Evolutionary conservation across 805 yeast species (phyloP).

Genomic region (Pichia exigua): DNA sequence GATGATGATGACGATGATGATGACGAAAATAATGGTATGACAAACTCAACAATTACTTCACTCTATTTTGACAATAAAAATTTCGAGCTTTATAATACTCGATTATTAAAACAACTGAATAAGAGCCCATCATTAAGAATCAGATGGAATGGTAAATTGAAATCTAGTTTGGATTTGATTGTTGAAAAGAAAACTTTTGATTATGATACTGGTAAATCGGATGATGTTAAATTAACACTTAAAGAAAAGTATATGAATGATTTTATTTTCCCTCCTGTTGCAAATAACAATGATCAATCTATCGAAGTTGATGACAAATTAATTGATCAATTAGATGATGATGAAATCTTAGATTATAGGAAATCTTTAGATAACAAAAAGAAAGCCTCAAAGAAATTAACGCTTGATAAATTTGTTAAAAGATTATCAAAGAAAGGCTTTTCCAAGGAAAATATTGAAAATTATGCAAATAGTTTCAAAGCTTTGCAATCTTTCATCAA

Average conservation of each 20-base stretch:
- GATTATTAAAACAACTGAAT: constrained; percentile 56
- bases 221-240: constrained; percentile 57
- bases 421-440: constrained; percentile 61
- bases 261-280: constrained; percentile 36
- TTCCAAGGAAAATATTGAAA: constrained; percentile 42
- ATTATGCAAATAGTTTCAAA: constrained; percentile 46
- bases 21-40: constrained; percentile 39
- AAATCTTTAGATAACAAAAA: constrained; percentile 18
- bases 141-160: constrained; percentile 84
- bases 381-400: constrained; percentile 16
- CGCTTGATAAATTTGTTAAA: constrained; percentile 40
- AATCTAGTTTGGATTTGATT: constrained; percentile 67
- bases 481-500: constrained; percentile 56
- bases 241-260: constrained; percentile 79
- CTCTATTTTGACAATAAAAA: constrained; percentile 79
- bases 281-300: background rate
- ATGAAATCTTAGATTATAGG: constrained; percentile 8
- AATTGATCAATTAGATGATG: constrained; percentile 19
- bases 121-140: constrained; percentile 70
- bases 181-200: constrained; percentile 75
- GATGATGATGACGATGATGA: constrained; percentile 41
- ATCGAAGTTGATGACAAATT: constrained; percentile 6
- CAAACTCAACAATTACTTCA: constrained; percentile 80
- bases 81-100: constrained; percentile 81
- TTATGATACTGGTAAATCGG: constrained; percentile 35